Conservation (phyloP, 1,139 yeast species). For the Sugiyamaella neomexicana region DNA sequence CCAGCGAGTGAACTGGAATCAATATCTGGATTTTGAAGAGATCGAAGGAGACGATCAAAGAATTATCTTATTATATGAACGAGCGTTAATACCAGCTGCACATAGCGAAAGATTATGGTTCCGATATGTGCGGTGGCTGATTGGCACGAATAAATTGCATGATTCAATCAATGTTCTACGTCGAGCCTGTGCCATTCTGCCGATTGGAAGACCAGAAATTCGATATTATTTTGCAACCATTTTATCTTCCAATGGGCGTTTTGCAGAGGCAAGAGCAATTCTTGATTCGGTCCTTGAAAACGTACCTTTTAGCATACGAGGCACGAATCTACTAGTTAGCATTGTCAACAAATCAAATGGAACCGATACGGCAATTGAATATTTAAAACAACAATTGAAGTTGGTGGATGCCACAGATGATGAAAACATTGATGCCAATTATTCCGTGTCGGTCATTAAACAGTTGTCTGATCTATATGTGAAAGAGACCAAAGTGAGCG, state of each 20-base stretch:
- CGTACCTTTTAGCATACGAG: conserved; percentile 38
- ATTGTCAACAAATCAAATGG: conserved; percentile 4
- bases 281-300: conserved; percentile 33
- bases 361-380: conserved; percentile 7
- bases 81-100: conserved; percentile 51
- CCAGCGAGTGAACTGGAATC: conserved; percentile 59
- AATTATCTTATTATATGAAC: conserved; percentile 52
- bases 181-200: conserved; percentile 38
- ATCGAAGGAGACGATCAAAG: conserved; percentile 32
- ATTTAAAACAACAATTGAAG: not conserved
- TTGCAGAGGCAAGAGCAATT: conserved; percentile 35
- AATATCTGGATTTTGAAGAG: conserved; percentile 60
- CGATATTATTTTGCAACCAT: conserved; percentile 39
- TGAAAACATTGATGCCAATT: not conserved
- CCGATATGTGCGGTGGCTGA: conserved; percentile 52
- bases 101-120: conserved; percentile 61
- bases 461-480: conserved; percentile 21
- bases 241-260: conserved; percentile 35
- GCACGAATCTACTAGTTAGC: conserved; percentile 26
- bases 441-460: conserved; percentile 17
- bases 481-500: conserved; percentile 26
- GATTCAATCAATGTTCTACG: conserved; percentile 33
- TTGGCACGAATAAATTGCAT: conserved; percentile 26
- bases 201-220: conserved; percentile 39
- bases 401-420: not conserved